Conservation (phyloP, 2,329 filamentous ascomycete genomes). For the Apiospora hydei region DNA sequence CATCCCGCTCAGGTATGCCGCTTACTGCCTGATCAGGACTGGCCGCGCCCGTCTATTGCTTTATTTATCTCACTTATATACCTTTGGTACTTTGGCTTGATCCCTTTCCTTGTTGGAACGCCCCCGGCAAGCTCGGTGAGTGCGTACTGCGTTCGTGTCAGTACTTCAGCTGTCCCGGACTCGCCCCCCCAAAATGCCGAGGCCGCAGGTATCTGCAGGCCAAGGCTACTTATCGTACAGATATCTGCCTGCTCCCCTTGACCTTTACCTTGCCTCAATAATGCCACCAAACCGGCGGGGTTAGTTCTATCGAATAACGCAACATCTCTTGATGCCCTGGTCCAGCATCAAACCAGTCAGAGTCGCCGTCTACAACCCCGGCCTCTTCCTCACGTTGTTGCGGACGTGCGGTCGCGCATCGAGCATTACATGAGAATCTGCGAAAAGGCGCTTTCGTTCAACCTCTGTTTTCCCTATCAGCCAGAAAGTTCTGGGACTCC, state of each 20-base stretch:
- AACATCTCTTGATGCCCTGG: constrained; percentile 12
- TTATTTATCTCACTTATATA: constrained; percentile 26
- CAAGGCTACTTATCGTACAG: constrained; percentile 15
- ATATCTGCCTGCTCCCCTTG: constrained; percentile 14
- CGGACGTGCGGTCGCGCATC: constrained; percentile 18
- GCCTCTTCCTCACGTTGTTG: constrained; percentile 17
- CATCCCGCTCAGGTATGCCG: constrained; percentile 22
- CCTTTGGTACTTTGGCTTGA: background rate
- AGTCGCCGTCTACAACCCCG: constrained; percentile 18
- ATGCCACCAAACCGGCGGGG: constrained; percentile 25
- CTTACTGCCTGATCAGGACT: constrained; percentile 25
- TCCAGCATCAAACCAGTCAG: background rate
- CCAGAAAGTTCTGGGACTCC: constrained; percentile 8
- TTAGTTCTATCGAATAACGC: constrained; percentile 11
- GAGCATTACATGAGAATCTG: constrained; percentile 15
- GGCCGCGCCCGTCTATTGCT: constrained; percentile 28
- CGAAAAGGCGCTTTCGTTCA: constrained; percentile 5
- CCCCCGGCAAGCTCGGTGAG: constrained; percentile 21
- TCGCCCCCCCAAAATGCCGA: too few relatives aligned
- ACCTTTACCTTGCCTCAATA: constrained; percentile 20
- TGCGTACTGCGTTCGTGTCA: background rate
- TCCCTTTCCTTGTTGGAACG: background rate
- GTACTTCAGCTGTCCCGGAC: background rate
- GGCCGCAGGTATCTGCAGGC: background rate
- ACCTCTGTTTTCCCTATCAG: background rate